phyloP scores from a whole-genome alignment of 495 filamentous ascomycete genomes.

The Patellaria atrata region DNA sequence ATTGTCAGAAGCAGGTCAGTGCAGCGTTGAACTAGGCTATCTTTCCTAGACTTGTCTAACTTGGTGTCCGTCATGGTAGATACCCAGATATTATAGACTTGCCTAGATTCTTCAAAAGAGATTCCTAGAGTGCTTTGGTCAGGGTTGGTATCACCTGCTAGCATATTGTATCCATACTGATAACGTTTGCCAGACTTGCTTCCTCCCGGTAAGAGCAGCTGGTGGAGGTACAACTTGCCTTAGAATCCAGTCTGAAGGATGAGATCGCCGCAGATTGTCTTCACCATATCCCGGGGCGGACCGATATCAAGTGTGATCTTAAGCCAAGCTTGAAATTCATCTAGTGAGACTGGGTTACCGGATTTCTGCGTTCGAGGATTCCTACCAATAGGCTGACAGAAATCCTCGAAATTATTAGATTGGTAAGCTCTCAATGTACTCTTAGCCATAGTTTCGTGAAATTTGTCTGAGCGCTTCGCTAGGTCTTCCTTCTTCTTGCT shows the following conservation, averaged over 20 bases:
- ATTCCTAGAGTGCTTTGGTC: not conserved
- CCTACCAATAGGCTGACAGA: too few relatives aligned
- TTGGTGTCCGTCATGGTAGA: too few relatives aligned
- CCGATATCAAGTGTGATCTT: conserved; percentile 4
- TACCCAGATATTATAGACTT: conserved; percentile 1
- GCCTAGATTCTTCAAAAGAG: not conserved
- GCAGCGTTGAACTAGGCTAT: too few relatives aligned
- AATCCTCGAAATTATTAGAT: too few relatives aligned
- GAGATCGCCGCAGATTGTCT: not conserved
- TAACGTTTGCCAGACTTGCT: conserved; percentile 1
- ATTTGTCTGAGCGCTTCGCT: too few relatives aligned
- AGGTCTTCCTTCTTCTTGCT: not conserved
- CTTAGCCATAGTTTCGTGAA: not conserved
- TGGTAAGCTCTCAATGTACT: too few relatives aligned
- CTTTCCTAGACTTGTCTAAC: too few relatives aligned
- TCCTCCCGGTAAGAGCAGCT: not conserved
- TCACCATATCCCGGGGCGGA: not conserved
- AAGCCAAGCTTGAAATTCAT: conserved; percentile 1
- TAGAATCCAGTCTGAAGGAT: conserved; percentile 1
- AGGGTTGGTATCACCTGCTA: not conserved
- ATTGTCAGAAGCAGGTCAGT: too few relatives aligned
- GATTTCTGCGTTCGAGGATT: too few relatives aligned
- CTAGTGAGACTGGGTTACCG: conserved; percentile 1
- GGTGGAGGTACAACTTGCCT: not conserved
- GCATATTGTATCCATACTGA: conserved; percentile 4